Percentiles rank a stretch among this genome's conserved stretches.
These are phyloP conservation scores for Scheffersomyces lignicola DNA, from an alignment of 1,139 yeast genomes.

Conservation along the genomic window DNA sequence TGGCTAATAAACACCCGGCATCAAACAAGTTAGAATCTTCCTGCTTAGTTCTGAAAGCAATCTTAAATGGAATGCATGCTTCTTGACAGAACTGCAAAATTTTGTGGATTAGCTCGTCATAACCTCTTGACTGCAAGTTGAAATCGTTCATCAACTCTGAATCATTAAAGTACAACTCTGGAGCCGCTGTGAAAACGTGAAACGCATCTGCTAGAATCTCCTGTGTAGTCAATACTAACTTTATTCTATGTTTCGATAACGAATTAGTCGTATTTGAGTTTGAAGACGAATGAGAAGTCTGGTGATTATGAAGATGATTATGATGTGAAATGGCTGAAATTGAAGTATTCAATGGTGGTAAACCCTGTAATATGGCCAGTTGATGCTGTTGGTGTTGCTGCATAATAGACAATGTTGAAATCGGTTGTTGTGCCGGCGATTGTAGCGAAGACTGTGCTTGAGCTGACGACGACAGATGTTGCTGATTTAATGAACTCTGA, in stretches of 20 bases:
- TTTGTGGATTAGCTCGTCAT: conserved; percentile 16
- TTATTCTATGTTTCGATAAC: conserved; percentile 7
- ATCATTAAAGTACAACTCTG: conserved; percentile 39
- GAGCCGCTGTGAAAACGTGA: conserved; percentile 32
- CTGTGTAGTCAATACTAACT: conserved; percentile 23
- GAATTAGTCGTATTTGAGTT: conserved; percentile 6
- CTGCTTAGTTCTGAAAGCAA: conserved; percentile 30
- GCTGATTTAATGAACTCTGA: conserved; percentile 6
- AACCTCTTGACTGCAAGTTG: conserved; percentile 13
- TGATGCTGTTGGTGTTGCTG: conserved; percentile 3
- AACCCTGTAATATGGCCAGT: neutral
- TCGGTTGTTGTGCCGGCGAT: conserved; percentile 6
- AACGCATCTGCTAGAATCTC: conserved; percentile 39
- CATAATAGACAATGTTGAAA: no score
- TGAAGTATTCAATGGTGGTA: neutral
- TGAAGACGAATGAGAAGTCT: conserved; percentile 2
- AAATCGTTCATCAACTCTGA: conserved; percentile 21
- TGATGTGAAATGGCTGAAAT: conserved; percentile 1
- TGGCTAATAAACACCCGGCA: conserved; percentile 36
- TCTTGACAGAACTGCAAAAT: conserved; percentile 25
- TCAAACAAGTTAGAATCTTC: conserved; percentile 29
- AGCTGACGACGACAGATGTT: conserved; percentile 9
- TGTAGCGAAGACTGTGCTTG: conserved; percentile 8
- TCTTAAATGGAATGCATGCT: conserved; percentile 30
- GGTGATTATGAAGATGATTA: conserved; percentile 5